These are phyloP conservation scores for Endocladia muricata DNA, from an alignment of 31 red algal genomes.

Conservation along the genomic window DNA sequence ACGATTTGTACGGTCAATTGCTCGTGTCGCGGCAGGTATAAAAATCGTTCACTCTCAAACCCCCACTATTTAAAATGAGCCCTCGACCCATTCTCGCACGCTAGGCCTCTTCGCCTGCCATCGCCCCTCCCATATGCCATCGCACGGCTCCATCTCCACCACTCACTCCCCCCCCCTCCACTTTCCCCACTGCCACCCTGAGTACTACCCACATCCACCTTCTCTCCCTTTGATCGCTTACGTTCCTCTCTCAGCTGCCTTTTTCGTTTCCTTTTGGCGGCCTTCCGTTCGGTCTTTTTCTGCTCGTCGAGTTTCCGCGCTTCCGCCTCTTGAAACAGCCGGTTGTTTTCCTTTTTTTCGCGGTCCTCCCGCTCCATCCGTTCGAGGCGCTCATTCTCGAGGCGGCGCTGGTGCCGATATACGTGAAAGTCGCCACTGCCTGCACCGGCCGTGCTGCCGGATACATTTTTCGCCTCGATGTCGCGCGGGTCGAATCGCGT, in stretches of 20 bases:
- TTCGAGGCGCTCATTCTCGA: constrained; percentile 63
- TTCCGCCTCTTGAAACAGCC: neutral
- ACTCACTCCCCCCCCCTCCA: neutral
- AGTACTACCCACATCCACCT: neutral
- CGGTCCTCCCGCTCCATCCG: constrained; percentile 38
- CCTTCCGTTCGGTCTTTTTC: constrained; percentile 18
- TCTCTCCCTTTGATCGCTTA: constrained; percentile 3
- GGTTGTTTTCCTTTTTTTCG: constrained; percentile 9
- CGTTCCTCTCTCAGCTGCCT: constrained; percentile 6
- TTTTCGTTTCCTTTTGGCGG: constrained; percentile 53
- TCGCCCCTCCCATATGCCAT: neutral
- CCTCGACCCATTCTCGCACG: no score
- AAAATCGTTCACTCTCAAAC: no score
- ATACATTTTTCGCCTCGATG: constrained; percentile 61
- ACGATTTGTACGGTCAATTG: no score
- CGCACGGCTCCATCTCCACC: neutral
- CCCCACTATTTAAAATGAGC: no score
- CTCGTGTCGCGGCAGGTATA: no score
- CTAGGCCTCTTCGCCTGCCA: neutral
- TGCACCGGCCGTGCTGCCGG: constrained; percentile 79
- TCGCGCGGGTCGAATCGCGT: constrained; percentile 32
- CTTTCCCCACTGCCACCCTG: neutral
- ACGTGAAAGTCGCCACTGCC: constrained; percentile 95
- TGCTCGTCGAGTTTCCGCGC: constrained; percentile 20
- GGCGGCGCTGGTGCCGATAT: constrained; percentile 68